These are phyloP conservation scores for Exophiala sp. DNA, from an alignment of 2,329 filamentous ascomycete genomes.

Conservation along the genomic window DNA sequence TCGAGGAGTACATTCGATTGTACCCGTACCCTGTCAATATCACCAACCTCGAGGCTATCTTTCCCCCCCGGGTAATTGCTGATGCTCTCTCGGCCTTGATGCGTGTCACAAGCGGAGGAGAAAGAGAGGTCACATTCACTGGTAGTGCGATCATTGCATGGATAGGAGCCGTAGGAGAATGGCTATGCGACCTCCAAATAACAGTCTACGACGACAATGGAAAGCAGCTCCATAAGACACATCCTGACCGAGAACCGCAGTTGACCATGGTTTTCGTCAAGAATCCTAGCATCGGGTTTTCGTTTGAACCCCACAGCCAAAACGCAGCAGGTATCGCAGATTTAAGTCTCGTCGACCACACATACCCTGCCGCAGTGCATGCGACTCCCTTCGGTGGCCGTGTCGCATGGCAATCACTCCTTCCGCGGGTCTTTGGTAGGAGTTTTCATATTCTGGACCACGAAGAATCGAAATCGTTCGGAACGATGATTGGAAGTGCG, in stretches of 20 bases:
- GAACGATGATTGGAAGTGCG: slow-evolving; percentile 23
- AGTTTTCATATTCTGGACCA: slow-evolving; percentile 26
- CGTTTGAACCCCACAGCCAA: slow-evolving; percentile 9
- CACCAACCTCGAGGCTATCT: slow-evolving; percentile 5
- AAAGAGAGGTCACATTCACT: slow-evolving; percentile 18
- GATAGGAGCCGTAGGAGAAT: slow-evolving; percentile 25
- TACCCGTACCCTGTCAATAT: slow-evolving; percentile 18
- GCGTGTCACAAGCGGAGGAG: slow-evolving; percentile 18
- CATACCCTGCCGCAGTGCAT: slow-evolving; percentile 19
- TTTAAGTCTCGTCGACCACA: slow-evolving; percentile 10
- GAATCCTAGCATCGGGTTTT: slow-evolving; percentile 13
- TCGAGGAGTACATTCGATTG: slow-evolving; percentile 24
- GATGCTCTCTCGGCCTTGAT: slow-evolving; percentile 19
- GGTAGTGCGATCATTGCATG: slow-evolving; percentile 25
- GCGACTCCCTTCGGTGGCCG: slow-evolving; percentile 23
- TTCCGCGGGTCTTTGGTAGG: slow-evolving; percentile 26
- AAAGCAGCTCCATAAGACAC: slow-evolving; percentile 14
- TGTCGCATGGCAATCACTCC: slow-evolving; percentile 24
- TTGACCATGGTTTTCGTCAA: slow-evolving; percentile 19
- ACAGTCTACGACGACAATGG: slow-evolving; percentile 15
- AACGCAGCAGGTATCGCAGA: slow-evolving; percentile 2
- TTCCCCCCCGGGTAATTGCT: slow-evolving; percentile 18
- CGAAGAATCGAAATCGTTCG: slow-evolving; percentile 20
- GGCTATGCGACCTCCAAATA: slow-evolving; percentile 25
- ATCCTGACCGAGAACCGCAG: slow-evolving; percentile 15